Evolutionary conservation across 345 rosid genomes (phyloP).

Genomic region (Aquilaria yunnanensis): DNA sequence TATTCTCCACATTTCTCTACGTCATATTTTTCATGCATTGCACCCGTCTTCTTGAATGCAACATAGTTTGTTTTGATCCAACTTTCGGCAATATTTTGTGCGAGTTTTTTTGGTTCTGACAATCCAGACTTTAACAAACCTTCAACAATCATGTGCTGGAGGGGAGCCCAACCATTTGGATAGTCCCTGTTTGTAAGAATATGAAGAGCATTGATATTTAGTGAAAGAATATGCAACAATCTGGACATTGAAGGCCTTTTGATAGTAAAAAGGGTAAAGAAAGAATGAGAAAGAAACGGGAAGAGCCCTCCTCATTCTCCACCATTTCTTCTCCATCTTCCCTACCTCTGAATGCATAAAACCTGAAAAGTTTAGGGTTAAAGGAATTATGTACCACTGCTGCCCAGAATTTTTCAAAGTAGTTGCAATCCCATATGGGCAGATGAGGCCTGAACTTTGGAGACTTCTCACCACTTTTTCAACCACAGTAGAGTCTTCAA

Average conservation of each 20-base stretch:
- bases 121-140: slow-evolving; percentile 54
- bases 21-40: slow-evolving; percentile 45
- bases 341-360: background rate
- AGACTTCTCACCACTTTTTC: slow-evolving; percentile 51
- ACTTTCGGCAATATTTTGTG: slow-evolving; percentile 62
- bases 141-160: slow-evolving; percentile 73
- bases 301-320: background rate
- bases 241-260: too few species aligned
- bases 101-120: slow-evolving; percentile 50
- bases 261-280: background rate
- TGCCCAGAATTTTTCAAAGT: slow-evolving; percentile 60
- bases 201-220: background rate
- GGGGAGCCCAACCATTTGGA: slow-evolving; percentile 95
- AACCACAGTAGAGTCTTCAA: slow-evolving; percentile 50
- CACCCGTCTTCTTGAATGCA: slow-evolving; percentile 48
- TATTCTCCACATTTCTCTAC: slow-evolving; percentile 36
- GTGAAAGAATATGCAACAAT: background rate
- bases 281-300: background rate
- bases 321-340: background rate
- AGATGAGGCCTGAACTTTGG: slow-evolving; percentile 56
- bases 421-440: slow-evolving; percentile 64
- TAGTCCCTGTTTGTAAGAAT: slow-evolving; percentile 55
- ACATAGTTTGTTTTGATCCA: slow-evolving; percentile 71
- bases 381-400: slow-evolving; percentile 54
- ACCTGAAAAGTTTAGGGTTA: background rate